Evolutionary conservation across 768 basidiomycete genomes (phyloP).

Genomic region (Naganishia antarctica): DNA sequence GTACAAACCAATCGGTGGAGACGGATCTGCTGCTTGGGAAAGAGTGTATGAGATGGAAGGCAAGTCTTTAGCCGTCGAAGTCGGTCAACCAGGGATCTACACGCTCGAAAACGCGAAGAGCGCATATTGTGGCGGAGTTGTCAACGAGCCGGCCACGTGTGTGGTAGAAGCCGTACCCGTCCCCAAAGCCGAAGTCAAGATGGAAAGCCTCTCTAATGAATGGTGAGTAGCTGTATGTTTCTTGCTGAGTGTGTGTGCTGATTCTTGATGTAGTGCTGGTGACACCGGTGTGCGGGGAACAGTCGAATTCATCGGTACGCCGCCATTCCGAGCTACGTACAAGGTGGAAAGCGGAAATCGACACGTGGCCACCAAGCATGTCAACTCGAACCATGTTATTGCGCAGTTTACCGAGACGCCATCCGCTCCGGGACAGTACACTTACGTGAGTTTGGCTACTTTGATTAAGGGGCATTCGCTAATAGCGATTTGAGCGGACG

Average conservation of each 20-base stretch:
- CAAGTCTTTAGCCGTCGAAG: conserved; percentile 31
- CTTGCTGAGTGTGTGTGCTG: conserved; percentile 35
- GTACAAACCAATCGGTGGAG: conserved; percentile 57
- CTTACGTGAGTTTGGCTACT: conserved; percentile 55
- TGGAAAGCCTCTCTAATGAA: conserved; percentile 76
- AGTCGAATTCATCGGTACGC: conserved; percentile 76
- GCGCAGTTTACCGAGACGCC: conserved; percentile 10
- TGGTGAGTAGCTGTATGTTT: conserved; percentile 56
- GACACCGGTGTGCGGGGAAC: conserved; percentile 87
- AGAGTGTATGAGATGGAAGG: conserved; percentile 59
- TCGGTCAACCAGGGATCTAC: conserved; percentile 70
- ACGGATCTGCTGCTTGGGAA: conserved; percentile 59
- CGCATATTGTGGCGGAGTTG: conserved; percentile 72
- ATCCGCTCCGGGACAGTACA: conserved; percentile 69
- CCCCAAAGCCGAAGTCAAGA: conserved; percentile 79
- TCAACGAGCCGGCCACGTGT: conserved; percentile 76
- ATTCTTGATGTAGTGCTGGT: conserved; percentile 50
- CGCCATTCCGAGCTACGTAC: conserved; percentile 83
- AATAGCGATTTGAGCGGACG: background rate
- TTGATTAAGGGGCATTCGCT: background rate
- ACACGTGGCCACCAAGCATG: background rate
- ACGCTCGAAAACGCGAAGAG: conserved; percentile 66
- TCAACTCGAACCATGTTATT: conserved; percentile 2
- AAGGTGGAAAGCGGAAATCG: conserved; percentile 32
- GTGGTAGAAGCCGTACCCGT: conserved; percentile 58